A percentile compares a stretch with the other conserved stretches of the same genome.
phyloP scores from a whole-genome alignment of 768 basidiomycete species.

The Naganishia randhawae region DNA sequence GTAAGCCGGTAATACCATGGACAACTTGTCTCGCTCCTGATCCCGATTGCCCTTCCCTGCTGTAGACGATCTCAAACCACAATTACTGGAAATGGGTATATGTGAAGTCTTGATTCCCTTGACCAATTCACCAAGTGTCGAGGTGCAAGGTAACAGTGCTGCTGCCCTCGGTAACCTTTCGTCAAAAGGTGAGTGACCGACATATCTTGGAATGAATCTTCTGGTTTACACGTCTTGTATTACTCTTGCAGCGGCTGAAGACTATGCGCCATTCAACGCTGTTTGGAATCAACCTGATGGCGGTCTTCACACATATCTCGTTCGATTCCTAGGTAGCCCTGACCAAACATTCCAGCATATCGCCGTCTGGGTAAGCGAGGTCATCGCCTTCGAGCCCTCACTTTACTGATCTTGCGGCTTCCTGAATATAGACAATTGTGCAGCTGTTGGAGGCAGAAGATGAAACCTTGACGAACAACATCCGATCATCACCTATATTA shows the following conservation, averaged over 20 bases:
- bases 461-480: constrained; percentile 81
- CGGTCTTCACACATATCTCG: constrained; percentile 90
- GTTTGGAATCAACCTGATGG: constrained; percentile 98
- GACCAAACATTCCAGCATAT: constrained; percentile 99
- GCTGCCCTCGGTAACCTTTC: constrained; percentile 96
- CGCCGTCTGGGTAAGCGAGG: constrained; percentile 71
- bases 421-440: constrained; percentile 69
- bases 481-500: constrained; percentile 74
- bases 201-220: constrained; percentile 50
- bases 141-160: constrained; percentile 97
- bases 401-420: not conserved
- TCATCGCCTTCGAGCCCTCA: not conserved
- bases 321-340: constrained; percentile 84
- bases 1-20: constrained; percentile 57
- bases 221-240: not conserved
- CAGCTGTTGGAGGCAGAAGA: constrained; percentile 97
- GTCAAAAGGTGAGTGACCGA: constrained; percentile 59
- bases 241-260: constrained; percentile 53
- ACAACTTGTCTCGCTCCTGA: not conserved
- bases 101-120: constrained; percentile 95
- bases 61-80: constrained; percentile 90
- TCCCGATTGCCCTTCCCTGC: constrained; percentile 10
- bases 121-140: constrained; percentile 91
- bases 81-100: constrained; percentile 95
- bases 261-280: constrained; percentile 94